A percentile compares a stretch with the other conserved stretches of the same genome.
phyloP scores from a whole-genome alignment of 805 yeast species.

The Yarrowia porcina region DNA sequence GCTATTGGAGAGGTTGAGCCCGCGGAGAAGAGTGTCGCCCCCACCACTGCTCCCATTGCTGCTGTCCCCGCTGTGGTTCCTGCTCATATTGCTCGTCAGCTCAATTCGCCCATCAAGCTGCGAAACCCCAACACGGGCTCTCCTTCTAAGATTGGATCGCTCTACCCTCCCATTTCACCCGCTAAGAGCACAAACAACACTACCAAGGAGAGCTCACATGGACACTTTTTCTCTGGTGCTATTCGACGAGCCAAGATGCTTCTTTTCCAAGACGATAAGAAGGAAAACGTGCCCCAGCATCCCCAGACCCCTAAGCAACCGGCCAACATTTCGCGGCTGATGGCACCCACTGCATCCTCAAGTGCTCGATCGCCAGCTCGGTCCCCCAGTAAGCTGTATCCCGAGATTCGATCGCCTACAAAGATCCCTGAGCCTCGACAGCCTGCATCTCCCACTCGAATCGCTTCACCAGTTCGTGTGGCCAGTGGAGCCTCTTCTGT shows the following conservation, averaged over 20 bases:
- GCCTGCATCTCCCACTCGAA: constrained; percentile 18
- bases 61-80: background rate
- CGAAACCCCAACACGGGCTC: background rate
- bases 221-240: constrained; percentile 10
- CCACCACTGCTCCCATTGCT: background rate
- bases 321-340: background rate
- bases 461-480: constrained; percentile 1
- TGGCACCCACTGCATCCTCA: constrained; percentile 19
- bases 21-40: background rate
- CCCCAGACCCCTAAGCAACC: constrained; percentile 8
- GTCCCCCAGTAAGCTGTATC: constrained; percentile 2
- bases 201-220: background rate
- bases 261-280: constrained; percentile 19
- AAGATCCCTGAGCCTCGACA: constrained; percentile 14
- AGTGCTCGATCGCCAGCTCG: background rate
- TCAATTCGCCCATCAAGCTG: constrained; percentile 19
- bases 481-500: background rate
- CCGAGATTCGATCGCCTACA: constrained; percentile 15
- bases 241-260: constrained; percentile 6
- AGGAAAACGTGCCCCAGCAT: background rate
- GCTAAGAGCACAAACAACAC: background rate
- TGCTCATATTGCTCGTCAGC: background rate
- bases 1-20: background rate
- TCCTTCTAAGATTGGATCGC: background rate
- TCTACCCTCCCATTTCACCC: constrained; percentile 4